Conservation (phyloP, 352 stramenopile genomes). For the Vaucheria bursata region DNA sequence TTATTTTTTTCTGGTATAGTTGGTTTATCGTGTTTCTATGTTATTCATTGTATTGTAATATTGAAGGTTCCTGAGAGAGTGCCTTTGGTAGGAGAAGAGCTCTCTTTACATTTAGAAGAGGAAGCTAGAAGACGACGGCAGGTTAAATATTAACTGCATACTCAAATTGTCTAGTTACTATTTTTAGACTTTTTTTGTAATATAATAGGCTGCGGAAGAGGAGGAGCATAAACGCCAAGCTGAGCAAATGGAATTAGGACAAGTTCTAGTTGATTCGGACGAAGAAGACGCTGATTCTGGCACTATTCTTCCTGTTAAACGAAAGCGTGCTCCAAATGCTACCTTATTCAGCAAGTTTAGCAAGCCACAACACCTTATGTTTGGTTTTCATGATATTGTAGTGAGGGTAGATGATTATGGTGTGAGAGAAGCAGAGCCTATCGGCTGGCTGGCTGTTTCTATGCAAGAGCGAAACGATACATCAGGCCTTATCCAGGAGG, state of each 20-base stretch:
- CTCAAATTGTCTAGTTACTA: background rate
- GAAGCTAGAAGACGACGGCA: conserved; percentile 16
- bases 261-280: conserved; percentile 43
- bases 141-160: background rate
- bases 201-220: conserved; percentile 23
- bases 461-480: conserved; percentile 48
- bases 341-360: conserved; percentile 44
- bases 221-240: conserved; percentile 36
- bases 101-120: conserved; percentile 25
- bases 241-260: conserved; percentile 32
- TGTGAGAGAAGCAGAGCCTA: conserved; percentile 38
- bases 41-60: too few relatives aligned
- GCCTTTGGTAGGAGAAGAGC: conserved; percentile 33
- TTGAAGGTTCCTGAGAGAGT: conserved; percentile 30
- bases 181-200: too few relatives aligned
- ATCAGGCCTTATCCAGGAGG: conserved; percentile 33
- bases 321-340: conserved; percentile 24
- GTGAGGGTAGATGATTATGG: conserved; percentile 39
- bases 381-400: conserved; percentile 33
- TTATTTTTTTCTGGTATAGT: too few relatives aligned
- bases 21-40: too few relatives aligned
- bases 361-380: conserved; percentile 47
- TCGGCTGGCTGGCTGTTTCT: conserved; percentile 38
- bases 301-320: conserved; percentile 13
- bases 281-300: conserved; percentile 15